Evolutionary conservation across 495 filamentous ascomycete genomes (phyloP), one percentile per base, ranked within the genome.

Genomic region (Aspergillus taichungensis): DNA sequence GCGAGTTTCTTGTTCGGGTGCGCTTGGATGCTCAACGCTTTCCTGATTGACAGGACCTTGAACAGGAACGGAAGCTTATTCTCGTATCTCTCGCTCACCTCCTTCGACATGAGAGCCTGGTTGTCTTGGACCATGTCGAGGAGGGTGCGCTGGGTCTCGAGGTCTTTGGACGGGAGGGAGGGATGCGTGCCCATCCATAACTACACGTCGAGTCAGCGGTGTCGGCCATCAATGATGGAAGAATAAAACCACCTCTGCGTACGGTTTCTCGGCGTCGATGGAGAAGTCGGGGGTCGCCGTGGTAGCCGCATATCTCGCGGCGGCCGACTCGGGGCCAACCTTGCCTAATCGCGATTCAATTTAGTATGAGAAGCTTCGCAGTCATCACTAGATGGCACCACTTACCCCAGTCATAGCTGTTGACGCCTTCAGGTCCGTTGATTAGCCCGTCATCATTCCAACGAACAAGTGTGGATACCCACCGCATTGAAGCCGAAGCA

Each of bases 181-280:
- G 91, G 92, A 57, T 98, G 92, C 3, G 92, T 97, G 54, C 92
- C 92, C 92, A 98, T 97, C 92, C 92, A 98, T 56, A 98, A 69
- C 88, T 95, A 61, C 28, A 46, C 30, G 24, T n/a, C 14, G 11
- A 14, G 8, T 34, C 24, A 37, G 43, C 27, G 47, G 50, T 43
- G 34, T 49, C 40, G 32, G 27, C 40, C n/a, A 6, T 24, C 18
- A 5, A 29, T 6, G 8, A 50, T 38, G 27, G 50, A 45, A 36
- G 41, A 62, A 24, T 48, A 46, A 40, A 67, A 59, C 62, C 40
- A 88, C 89, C 67, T 95, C 91, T 34, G 89, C 87, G 57, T 96
- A 96, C 14, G 73, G 75, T 61, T 84, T 82, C 52, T 88, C 79
- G 30, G 84, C 73, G 49, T 95, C 79, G 49, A 95, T 83, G 27